Evolutionary conservation across 1,284 basidiomycete genomes (phyloP).

Genomic region (Ganoderma leucocontextum): DNA sequence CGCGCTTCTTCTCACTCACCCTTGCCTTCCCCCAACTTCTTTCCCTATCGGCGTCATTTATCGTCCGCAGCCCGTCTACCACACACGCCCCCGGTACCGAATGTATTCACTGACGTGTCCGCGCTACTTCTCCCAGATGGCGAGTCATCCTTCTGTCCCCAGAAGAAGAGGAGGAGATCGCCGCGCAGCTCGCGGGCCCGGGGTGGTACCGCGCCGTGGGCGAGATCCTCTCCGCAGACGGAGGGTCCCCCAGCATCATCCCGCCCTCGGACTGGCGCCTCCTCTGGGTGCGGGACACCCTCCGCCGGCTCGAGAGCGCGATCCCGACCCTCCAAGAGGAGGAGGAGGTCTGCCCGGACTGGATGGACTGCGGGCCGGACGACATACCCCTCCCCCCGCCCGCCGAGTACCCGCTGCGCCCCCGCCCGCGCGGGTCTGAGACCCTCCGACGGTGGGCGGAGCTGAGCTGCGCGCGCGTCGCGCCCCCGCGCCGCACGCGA

Average conservation of each 20-base stretch:
- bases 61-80: not conserved
- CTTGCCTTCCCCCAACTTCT: constrained; percentile 1
- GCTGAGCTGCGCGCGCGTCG: constrained; percentile 51
- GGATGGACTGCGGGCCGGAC: constrained; percentile 59
- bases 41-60: not conserved
- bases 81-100: constrained; percentile 2
- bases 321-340: constrained; percentile 73
- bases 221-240: constrained; percentile 78
- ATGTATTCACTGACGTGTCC: constrained; percentile 11
- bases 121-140: constrained; percentile 60
- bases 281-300: constrained; percentile 79
- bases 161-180: constrained; percentile 89
- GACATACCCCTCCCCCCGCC: constrained; percentile 75
- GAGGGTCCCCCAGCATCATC: constrained; percentile 69
- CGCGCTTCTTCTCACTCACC: not conserved
- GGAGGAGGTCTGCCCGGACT: constrained; percentile 58
- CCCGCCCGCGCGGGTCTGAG: constrained; percentile 75
- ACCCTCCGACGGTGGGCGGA: constrained; percentile 65
- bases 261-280: constrained; percentile 85
- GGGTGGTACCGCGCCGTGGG: constrained; percentile 88
- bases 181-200: constrained; percentile 76
- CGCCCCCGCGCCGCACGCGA: constrained; percentile 57
- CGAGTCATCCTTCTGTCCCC: constrained; percentile 88
- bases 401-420: constrained; percentile 72
- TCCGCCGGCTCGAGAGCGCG: constrained; percentile 75